Percentiles rank a stretch among this genome's conserved stretches.
Conservation (phyloP, 2,329 filamentous ascomycete species). For the Ophiostoma piceae region DNA sequence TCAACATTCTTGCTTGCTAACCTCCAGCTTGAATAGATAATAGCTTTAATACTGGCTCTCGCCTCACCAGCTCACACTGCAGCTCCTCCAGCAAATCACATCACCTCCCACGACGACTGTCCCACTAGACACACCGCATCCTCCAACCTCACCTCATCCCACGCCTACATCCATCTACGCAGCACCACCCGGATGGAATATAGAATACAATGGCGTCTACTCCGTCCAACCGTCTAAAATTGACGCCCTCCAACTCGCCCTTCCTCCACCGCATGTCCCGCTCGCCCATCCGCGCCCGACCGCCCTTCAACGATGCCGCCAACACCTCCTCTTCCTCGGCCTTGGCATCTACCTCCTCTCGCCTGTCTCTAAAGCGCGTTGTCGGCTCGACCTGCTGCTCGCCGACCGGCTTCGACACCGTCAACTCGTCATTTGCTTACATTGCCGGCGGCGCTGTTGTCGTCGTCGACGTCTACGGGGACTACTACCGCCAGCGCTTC, state of each 20-base stretch:
- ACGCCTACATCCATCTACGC: not conserved
- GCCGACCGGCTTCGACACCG: conserved; percentile 79
- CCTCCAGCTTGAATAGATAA: not conserved
- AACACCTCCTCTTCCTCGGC: conserved; percentile 16
- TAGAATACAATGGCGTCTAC: conserved; percentile 55
- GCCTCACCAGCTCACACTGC: not conserved
- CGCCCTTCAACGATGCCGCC: conserved; percentile 38
- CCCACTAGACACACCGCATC: not conserved
- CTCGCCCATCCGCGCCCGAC: conserved; percentile 53
- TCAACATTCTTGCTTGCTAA: not conserved
- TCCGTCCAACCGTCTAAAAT: conserved; percentile 57
- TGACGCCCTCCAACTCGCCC: conserved; percentile 74
- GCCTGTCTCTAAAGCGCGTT: conserved; percentile 72
- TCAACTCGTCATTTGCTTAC: conserved; percentile 76
- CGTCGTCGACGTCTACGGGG: conserved; percentile 69
- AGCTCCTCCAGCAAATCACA: not conserved
- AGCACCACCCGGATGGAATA: conserved; percentile 47
- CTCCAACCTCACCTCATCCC: not conserved
- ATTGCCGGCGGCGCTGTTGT: conserved; percentile 93
- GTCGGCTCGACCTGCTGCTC: conserved; percentile 85
- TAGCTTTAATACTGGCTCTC: not conserved
- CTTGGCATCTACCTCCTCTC: conserved; percentile 40
- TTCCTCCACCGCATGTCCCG: conserved; percentile 57
- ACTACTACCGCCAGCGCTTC: conserved; percentile 71
- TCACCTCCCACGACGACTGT: not conserved